Conservation (phyloP, 495 filamentous ascomycete species). For the Aspergillus sclerotioniger region DNA sequence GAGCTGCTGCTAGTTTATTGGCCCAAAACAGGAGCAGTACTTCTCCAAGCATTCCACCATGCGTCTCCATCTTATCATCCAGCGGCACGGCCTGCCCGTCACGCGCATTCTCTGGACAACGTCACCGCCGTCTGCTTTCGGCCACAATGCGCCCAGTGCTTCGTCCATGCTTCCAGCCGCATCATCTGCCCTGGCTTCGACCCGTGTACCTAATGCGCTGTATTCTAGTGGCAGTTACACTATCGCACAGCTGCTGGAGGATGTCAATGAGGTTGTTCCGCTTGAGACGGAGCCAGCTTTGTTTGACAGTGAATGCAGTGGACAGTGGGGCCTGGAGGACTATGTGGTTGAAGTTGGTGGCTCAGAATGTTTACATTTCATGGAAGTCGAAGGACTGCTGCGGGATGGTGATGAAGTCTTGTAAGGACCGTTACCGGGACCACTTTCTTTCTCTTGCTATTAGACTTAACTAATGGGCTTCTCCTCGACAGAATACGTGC, state of each 20-base stretch:
- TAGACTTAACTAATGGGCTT: neutral
- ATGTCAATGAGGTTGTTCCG: constrained; percentile 79
- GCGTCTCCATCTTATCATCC: constrained; percentile 79
- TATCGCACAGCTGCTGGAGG: constrained; percentile 76
- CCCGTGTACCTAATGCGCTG: constrained; percentile 41
- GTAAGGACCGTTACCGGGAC: constrained; percentile 45
- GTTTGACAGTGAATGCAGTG: constrained; percentile 39
- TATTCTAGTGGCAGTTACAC: constrained; percentile 60
- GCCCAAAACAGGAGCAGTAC: neutral
- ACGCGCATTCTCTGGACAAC: constrained; percentile 72
- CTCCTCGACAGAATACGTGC: constrained; percentile 67
- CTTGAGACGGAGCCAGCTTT: constrained; percentile 63
- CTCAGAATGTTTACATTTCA: constrained; percentile 90
- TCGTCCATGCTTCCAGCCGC: constrained; percentile 27
- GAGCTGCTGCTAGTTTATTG: neutral
- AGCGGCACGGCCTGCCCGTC: constrained; percentile 76
- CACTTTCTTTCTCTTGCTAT: neutral
- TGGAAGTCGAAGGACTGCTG: constrained; percentile 64
- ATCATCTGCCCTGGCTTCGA: constrained; percentile 36
- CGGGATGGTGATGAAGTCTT: constrained; percentile 82
- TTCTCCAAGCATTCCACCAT: constrained; percentile 44
- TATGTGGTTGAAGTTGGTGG: constrained; percentile 82
- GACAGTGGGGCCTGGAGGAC: constrained; percentile 85
- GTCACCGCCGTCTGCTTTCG: constrained; percentile 33
- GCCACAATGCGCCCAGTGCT: constrained; percentile 23